Conservation (phyloP, 192 early-diverging fungal species). For the Nowakowskiella sp. region DNA sequence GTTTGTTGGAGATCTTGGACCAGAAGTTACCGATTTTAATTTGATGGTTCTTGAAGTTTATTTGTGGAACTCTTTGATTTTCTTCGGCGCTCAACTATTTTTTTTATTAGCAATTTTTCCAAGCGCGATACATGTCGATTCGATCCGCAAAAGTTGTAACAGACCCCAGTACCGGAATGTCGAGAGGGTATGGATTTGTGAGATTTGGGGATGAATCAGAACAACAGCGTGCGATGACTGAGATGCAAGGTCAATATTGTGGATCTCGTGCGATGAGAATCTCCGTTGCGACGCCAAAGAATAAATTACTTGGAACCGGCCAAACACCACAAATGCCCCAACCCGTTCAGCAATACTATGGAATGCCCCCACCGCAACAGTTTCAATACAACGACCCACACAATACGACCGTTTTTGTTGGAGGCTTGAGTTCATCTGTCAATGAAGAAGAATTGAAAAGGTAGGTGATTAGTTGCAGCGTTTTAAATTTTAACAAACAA, state of each 20-base stretch:
- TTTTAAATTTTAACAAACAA: no score
- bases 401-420: slow-evolving; percentile 97
- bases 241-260: slow-evolving; percentile 79
- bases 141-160: slow-evolving; percentile 91
- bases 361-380: slow-evolving; percentile 7
- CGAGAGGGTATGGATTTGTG: slow-evolving; percentile 91
- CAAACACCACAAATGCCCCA: slow-evolving; percentile 8
- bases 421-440: slow-evolving; percentile 75
- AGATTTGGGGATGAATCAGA: slow-evolving; percentile 82
- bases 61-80: not conserved
- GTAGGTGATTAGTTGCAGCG: slow-evolving; percentile 15
- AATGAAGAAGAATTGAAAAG: slow-evolving; percentile 74
- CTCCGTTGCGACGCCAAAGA: slow-evolving; percentile 72
- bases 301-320: slow-evolving; percentile 11
- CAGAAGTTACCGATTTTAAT: slow-evolving; percentile 80
- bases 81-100: no score
- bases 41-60: slow-evolving; percentile 63
- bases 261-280: slow-evolving; percentile 88
- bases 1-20: slow-evolving; percentile 95
- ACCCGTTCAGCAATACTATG: slow-evolving; percentile 10
- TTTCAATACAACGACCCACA: slow-evolving; percentile 62
- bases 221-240: slow-evolving; percentile 75
- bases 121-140: slow-evolving; percentile 73
- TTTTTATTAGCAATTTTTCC: slow-evolving; percentile 69
- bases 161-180: slow-evolving; percentile 71